Percentiles rank a stretch among this genome's conserved stretches.
Conservation (phyloP, 2,329 filamentous ascomycete species). For the Alternaria panax region DNA sequence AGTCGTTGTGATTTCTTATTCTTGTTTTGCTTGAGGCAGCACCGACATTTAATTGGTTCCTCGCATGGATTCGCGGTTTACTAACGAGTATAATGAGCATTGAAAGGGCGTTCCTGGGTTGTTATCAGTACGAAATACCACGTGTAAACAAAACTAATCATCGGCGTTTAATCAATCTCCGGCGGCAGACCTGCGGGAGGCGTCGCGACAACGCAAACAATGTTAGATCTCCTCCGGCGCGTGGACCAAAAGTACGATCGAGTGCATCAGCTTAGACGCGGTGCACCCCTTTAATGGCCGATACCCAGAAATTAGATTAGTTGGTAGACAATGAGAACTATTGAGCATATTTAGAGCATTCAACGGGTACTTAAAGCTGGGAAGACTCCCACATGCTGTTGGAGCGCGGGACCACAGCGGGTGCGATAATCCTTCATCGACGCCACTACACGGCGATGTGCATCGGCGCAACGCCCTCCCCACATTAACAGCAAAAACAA, state of each 20-base stretch:
- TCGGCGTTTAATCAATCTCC: neutral
- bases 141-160: neutral
- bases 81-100: constrained; percentile 3
- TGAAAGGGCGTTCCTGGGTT: neutral
- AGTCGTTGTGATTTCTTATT: neutral
- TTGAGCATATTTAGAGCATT: constrained; percentile 2
- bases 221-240: neutral
- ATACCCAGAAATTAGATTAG: neutral
- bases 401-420: neutral
- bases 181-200: neutral
- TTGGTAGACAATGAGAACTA: neutral
- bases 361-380: neutral
- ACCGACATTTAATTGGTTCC: neutral
- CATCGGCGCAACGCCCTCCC: neutral
- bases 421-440: neutral
- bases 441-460: neutral
- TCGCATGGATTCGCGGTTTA: neutral
- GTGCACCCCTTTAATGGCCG: neutral
- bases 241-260: neutral
- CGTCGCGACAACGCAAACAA: neutral
- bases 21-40: neutral
- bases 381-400: neutral
- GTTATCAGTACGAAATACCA: neutral
- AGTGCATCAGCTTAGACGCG: neutral
- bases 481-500: neutral